Base-by-base conservation (phyloP, 176 grass and related monocot genomes). In the Oryza longistaminata region DNA sequence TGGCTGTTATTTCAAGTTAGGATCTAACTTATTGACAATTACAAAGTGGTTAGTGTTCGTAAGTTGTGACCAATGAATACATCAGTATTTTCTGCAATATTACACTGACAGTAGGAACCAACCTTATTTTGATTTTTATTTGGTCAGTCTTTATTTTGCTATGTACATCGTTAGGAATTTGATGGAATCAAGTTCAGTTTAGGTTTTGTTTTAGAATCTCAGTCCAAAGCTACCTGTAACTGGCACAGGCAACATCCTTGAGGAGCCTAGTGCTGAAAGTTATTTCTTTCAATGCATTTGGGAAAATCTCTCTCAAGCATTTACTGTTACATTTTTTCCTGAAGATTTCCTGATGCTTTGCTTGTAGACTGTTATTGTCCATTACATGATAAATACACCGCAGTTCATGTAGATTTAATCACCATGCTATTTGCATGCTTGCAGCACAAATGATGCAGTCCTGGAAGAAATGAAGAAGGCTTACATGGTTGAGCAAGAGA, bases 381-480 rank as follows among this genome's bases (percentile, higher is more conserved):
- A 33, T 72, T 62, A 11, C 64, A 62, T 83, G 37, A 26, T 22
- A 64, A 29, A 65, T 15, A 81, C 26, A 9, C 53, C 3, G 25
- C 2, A 2, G 21, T 17, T 26, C 60, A 83, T 60, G 61, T 87
- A 15, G 1, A 77, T 76, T 61, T 82, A 79, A 74, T 90, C 7
- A 87, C 26, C 16, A 11, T 15, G n/a, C 0, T 15, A 15, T 76
- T 68, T 90, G 50, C 77, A 45, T 86, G n/a, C 46, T 94, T 92
- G 72, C 89, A 98, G 96, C 68, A 98, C 96, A n/a, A 98, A 92
- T 84, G 90, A 96, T 55, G 72, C 50, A 58, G 82, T 98, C 64
- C 82, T 98, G 75, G 93, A 94, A 91, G 93, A 98, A 83, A 98
- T 96, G 96, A 98, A 98, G 93, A 91, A 85, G 45, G 89, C 82